Evolutionary conservation across 345 rosid species (phyloP), one percentile per base, ranked within the genome.

Genomic region (Pseudoturritis turrita): DNA sequence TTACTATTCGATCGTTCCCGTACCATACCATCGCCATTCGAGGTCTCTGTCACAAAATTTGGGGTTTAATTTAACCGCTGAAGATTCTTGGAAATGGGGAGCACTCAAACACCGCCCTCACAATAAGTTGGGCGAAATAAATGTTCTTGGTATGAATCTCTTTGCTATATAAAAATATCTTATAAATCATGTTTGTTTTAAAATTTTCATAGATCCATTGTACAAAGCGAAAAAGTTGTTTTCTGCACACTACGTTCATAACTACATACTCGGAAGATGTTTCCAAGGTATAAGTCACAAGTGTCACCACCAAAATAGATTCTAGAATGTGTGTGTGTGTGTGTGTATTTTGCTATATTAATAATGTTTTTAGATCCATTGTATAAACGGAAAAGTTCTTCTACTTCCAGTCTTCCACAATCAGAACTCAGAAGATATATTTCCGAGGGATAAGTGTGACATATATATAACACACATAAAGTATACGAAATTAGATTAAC

Each of bases 1-100:
- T n/a, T n/a, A n/a, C n/a, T n/a, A n/a, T n/a, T n/a, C n/a, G n/a
- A n/a, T n/a, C n/a, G n/a, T n/a, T n/a, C n/a, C n/a, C n/a, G n/a
- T n/a, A n/a, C n/a, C n/a, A n/a, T n/a, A n/a, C n/a, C n/a, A n/a
- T n/a, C n/a, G n/a, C n/a, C n/a, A n/a, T n/a, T n/a, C n/a, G n/a
- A n/a, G n/a, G n/a, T n/a, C n/a, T n/a, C n/a, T n/a, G n/a, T n/a
- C 65, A 44, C 56, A 56, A 45, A 22, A 33, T 56, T 69, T 45
- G 64, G 36, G 56, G 25, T 69, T 69, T 18, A 56, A 21, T 44
- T n/a, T n/a, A n/a, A n/a, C n/a, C 64, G 56, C 56, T 57, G 65
- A 33, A 15, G 15, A 33, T 31, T 7, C 47, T 57, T 22, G 65
- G 25, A 56, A 57, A 44, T 22, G 26, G 35, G 57, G 65, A 33